Evolutionary conservation across 129 eudicot species (phyloP).

Genomic region (Lactuca saligna): DNA sequence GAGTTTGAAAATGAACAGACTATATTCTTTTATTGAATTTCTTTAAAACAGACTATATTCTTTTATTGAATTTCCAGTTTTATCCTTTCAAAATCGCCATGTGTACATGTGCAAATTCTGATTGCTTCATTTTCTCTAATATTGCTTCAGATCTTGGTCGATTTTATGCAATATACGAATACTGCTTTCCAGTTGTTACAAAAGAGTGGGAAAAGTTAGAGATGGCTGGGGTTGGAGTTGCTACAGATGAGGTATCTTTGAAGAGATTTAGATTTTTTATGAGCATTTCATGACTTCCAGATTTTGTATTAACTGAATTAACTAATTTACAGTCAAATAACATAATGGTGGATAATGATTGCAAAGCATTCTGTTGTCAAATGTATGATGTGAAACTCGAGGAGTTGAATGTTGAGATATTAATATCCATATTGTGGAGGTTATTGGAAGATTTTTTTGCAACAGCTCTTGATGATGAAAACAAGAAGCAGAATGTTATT

Average conservation of each 20-base stretch:
- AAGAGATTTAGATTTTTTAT: background rate
- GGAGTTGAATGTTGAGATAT: conserved; percentile 61
- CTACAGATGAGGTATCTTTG: conserved; percentile 51
- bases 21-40: no score
- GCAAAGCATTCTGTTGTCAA: conserved; percentile 51
- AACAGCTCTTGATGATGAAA: conserved; percentile 46
- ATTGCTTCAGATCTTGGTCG: conserved; percentile 46
- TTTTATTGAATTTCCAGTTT: no score
- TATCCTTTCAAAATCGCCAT: background rate
- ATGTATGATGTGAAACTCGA: conserved; percentile 37
- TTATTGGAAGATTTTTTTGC: conserved; percentile 52
- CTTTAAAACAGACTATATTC: no score
- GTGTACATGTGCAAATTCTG: background rate
- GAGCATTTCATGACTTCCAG: background rate
- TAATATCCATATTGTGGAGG: conserved; percentile 64
- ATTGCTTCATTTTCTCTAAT: background rate
- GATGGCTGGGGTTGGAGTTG: conserved; percentile 36
- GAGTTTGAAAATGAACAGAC: no score
- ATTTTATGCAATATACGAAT: conserved; percentile 44
- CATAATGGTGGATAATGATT: conserved; percentile 51
- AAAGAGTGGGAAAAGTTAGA: conserved; percentile 60
- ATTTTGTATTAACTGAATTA: conserved; percentile 17
- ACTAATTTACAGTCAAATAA: conserved; percentile 36
- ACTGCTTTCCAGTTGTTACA: conserved; percentile 45
- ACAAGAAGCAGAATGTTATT: conserved; percentile 39